Base-by-base conservation (phyloP, 208 protist genomes). In the Leishmania tarentolae region DNA sequence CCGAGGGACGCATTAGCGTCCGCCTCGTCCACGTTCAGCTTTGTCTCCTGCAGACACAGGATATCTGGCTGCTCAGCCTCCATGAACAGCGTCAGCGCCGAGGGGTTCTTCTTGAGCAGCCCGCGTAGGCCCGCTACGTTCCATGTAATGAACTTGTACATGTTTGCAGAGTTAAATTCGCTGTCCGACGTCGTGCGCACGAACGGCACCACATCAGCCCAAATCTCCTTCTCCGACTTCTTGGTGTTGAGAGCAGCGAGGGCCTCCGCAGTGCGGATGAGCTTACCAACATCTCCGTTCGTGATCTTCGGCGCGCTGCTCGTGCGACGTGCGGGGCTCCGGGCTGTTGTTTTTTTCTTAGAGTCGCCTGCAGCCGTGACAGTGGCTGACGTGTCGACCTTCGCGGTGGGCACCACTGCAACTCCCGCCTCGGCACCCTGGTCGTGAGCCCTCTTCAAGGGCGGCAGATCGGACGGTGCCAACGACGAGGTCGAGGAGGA, bases 11-110 rank as follows among this genome's bases (percentile, higher is more conserved):
- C 85, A 69, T 94, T 95, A 1, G 61, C 88, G 4, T 84, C 84
- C 15, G 79, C 83, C 35, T 95, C 93, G 11, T 90, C 86, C 0
- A 82, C 72, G 72, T 94, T 95, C 74, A 99, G 85, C 83, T 98
- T 98, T n/a, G 96, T 99, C 82, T 99, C 97, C 83, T 99, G 97
- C 76, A 99, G 79, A 72, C 93, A 97, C 65, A 99, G 83, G 11
- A 96, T 76, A 75, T 98, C 92, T 6, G 95, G 96, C 65, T 89
- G 68, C 87, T 99, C 93, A 24, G 37, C 50, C 63, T 80, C 75
- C 24, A 96, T 57, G 3, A 98, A 81, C 52, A 88, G 74, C 46
- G 81, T 72, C 42, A 98, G 76, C 31, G 80, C 89, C 28, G 85
- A 76, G 28, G 50, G 83, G 75, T 94, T 83, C 83, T 97, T 98